Evolutionary conservation across 2,329 filamentous ascomycete species (phyloP), one percentile per base, ranked within the genome.

Genomic region (Lachnellula cervina): DNA sequence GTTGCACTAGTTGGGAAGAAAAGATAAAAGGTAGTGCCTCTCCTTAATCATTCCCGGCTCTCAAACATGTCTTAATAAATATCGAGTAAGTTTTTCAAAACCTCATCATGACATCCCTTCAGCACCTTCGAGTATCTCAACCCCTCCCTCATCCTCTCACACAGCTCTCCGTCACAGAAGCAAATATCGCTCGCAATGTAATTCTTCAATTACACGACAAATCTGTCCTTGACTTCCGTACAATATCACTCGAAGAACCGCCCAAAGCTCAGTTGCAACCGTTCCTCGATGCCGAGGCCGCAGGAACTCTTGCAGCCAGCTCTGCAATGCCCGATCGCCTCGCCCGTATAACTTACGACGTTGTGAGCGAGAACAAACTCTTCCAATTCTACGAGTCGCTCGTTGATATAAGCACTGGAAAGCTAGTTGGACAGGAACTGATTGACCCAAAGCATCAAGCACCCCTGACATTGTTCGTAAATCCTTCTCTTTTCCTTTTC

Each of bases 151-250:
- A 80, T 61, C 78, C 78, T 14, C 72, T 80, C 55, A 72, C 73
- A 51, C 74, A 71, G 50, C 71, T 80, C 42, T 73, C 68, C 14
- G 57, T 75, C 44, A 68, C 73, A 21, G 78, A 81, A 64, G 74
- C 74, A n/a, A 67, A 75, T 74, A 52, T 82, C 77, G 79, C 82
- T 77, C 2, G 73, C 69, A 38, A 75, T 73, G 67, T 76, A 17
- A 66, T 80, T 50, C 63, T 76, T 11, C 17, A 14, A 34, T 47
- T 37, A n/a, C 49, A 48, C 49, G 52, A 59, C n/a, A 49, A 49
- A n/a, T 49, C 47, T n/a, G 57, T 77, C 5, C 73, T 85, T 44
- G 78, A 83, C 50, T 87, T 84, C 75, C 84, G 85, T 66, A 73
- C 76, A 23, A 74, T 86, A n/a, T 84, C 76, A 13, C 71, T 83